Evolutionary conservation across 2,329 filamentous ascomycete species (phyloP), one percentile per base, ranked within the genome.

Genomic region (Aspergillus amoenus): DNA sequence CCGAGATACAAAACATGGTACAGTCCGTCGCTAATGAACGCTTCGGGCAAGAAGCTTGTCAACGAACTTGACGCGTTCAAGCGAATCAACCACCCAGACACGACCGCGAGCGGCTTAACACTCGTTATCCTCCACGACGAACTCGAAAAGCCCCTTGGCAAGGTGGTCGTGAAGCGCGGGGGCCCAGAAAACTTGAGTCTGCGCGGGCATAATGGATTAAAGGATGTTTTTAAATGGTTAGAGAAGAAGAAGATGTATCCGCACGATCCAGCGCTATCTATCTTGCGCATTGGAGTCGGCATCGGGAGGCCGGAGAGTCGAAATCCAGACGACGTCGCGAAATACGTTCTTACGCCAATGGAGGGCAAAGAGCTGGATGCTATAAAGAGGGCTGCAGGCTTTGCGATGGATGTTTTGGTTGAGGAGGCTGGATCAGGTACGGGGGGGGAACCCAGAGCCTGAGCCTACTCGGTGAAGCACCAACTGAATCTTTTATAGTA

Each of bases 61-160:
- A 79, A 79, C 3, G 86, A 88, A 2, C 92, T 88, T 80, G 81
- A 80, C 62, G 78, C 64, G 12, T 78, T 44, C 50, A 52, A 39
- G 34, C 51, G 51, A 18, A 21, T 37, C 22, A 30, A 47, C 22
- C 17, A 44, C 21, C 12, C n/a, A 12, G 13, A 17, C 18, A 15
- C 8, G 15, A n/a, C 15, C 12, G 13, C 41, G 7, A 32, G 13
- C 12, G 37, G 17, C 21, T 11, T 80, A 3, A 76, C 79, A 3
- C 74, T 99, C 15, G 85, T 97, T 0, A 78, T 97, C 12, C 79
- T 97, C 18, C 92, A 97, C 72, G 93, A 97, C 71, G 93, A 97
- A 71, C 76, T 97, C 34, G 93, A 97, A 67, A 81, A 84, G 42
- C 78, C 82, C 3, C 69, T 92, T 2, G 92, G 92, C 0, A 81